Evolutionary conservation across 2,329 filamentous ascomycete species (phyloP), one percentile per base, ranked within the genome.

Genomic region (Aspergillus unguis): DNA sequence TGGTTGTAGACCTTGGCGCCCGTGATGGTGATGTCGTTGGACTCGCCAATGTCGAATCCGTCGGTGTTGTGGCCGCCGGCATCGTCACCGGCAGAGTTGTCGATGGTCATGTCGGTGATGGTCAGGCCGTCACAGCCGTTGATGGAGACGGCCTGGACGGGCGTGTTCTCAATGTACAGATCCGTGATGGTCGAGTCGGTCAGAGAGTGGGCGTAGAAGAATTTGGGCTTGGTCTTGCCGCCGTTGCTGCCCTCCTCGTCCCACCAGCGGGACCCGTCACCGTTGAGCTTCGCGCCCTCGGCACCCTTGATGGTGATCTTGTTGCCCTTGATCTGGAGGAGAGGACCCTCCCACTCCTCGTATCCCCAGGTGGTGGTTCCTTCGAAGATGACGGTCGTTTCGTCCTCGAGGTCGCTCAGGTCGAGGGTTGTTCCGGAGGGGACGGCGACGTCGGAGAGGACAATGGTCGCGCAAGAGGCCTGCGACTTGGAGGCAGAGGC

Each of bases 351-450:
- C 85, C 84, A 88, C 61, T 85, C 80, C 55, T 81, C 73, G 70
- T 86, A 87, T 26, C 75, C 84, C 63, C 85, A 88, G 48, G 80
- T 82, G 17, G 85, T 87, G 17, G 75, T 82, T 32, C 85, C 85
- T 56, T 81, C 69, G 70, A 88, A 87, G 58, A 80, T 81, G 56
- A 86, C 49, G 6, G 42, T 51, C 8, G 49, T 51, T 17, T 46
- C 49, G 31, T 51, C 49, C 10, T 35, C 37, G 2, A 52, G 50
- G 38, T 47, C 50, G 10, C 43, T 52, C 37, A 52, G 37, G 38
- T 52, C 50, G 11, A 52, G 44, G n/a, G 50, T 52, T 2, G 43
- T 47, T 11, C 50, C 50, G 9, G 50, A 47, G 23, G 50, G 50
- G 2, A 52, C 50, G n/a, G 50, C 44, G 31, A 52, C 37, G 11